These are phyloP conservation scores for Plantago major DNA, from an alignment of 257 asterid species.

Conservation along the genomic window DNA sequence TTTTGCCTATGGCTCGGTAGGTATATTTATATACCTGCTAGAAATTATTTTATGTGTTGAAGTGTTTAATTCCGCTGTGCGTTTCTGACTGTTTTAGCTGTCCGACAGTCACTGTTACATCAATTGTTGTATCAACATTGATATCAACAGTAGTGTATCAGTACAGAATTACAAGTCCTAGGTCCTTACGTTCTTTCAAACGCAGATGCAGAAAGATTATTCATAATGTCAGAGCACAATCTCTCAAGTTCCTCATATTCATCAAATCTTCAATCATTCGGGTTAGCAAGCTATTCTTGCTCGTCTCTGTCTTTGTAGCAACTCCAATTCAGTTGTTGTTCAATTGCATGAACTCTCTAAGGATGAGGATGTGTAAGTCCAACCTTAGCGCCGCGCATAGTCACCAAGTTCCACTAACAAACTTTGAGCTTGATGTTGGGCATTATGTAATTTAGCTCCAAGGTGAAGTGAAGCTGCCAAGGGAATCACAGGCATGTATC, in stretches of 20 bases:
- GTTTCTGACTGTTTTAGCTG: too few species aligned
- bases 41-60: too few species aligned
- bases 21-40: too few species aligned
- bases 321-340: conserved; percentile 10
- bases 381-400: conserved; percentile 12
- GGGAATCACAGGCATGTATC: conserved; percentile 24
- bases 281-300: conserved; percentile 25
- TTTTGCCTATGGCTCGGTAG: too few species aligned
- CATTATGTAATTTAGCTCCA: conserved; percentile 36
- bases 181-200: too few species aligned
- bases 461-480: conserved; percentile 36
- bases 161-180: too few species aligned
- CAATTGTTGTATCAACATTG: too few species aligned
- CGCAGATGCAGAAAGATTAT: conserved; percentile 25
- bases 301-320: conserved; percentile 20
- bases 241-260: conserved; percentile 25
- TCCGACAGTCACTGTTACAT: too few species aligned
- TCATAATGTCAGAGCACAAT: conserved; percentile 25
- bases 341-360: conserved; percentile 1
- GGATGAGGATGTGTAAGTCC: conserved; percentile 14
- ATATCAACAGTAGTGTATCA: too few species aligned
- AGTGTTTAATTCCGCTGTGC: too few species aligned
- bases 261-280: conserved; percentile 27
- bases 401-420: background rate
- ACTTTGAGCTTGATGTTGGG: conserved; percentile 20